Evolutionary conservation across 2,329 filamentous ascomycete species (phyloP), one percentile per base, ranked within the genome.

Genomic region (Sphaerulina musiva): DNA sequence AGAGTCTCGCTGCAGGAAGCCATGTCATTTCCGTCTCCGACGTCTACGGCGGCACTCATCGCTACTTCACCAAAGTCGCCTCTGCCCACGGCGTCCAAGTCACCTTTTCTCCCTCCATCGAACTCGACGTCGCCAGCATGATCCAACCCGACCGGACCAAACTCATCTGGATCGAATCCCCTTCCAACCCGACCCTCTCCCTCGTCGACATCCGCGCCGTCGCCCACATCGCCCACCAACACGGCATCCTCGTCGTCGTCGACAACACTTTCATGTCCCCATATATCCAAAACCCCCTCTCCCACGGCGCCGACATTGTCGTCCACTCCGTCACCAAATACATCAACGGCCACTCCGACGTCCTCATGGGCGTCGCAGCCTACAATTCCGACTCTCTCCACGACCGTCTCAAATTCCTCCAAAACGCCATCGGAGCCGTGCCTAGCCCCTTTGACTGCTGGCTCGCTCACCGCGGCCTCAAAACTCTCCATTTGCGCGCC

Each of bases 241-340:
- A 89, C 68, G 92, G 91, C 58, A 89, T 97, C 66, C 79, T 89
- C 69, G 93, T 98, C 42, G 93, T 98, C n/a, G 93, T 98, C 41
- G 93, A 98, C 78, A 98, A 98, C 78, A 98, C 93, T 17, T 98
- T 98, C 78, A 79, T 97, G 69, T 92, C 87, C 58, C 93, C 93
- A 32, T 98, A 97, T 71, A 81, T 98, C 46, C 93, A 98, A 76
- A 97, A 95, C 74, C 93, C 93, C 3, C 83, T 98, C 53, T 86
- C 95, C 69, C 89, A 92, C 70, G 93, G 93, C 64, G 93, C 93
- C 63, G 93, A 98, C 72, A 91, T 97, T 61, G 92, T 97, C 62
- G 87, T 97, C 42, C 92, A 97, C 79, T 91, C 85, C 52, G 93
- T 98, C 53, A 98, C 93, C 43, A 98, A 98, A 76, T 98, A 97